Conservation (phyloP, 352 stramenopile genomes). For the Globisporangium takayamanum region DNA sequence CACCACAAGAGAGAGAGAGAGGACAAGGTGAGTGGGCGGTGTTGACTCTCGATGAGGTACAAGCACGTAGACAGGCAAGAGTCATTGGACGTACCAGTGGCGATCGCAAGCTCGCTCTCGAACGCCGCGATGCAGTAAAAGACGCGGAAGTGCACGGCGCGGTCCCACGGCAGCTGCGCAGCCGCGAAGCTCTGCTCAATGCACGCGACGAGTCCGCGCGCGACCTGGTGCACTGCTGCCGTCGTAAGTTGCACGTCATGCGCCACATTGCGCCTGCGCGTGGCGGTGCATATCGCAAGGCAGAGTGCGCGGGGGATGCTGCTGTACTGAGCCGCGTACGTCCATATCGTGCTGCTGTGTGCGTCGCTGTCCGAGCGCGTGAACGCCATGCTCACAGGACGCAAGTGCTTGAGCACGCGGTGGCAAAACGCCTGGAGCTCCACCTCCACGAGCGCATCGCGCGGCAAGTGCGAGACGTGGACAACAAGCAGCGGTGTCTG, state of each 20-base stretch:
- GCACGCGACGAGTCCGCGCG: slow-evolving; percentile 13
- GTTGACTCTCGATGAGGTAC: background rate
- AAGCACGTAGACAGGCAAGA: background rate
- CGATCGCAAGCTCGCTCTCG: slow-evolving; percentile 45
- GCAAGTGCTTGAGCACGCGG: slow-evolving; percentile 46
- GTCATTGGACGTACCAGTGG: slow-evolving; percentile 15
- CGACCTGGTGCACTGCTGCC: slow-evolving; percentile 19
- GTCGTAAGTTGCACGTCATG: slow-evolving; percentile 14
- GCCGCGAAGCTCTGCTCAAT: slow-evolving; percentile 25
- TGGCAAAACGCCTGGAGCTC: slow-evolving; percentile 75
- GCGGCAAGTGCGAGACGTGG: slow-evolving; percentile 62
- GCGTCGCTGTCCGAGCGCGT: background rate
- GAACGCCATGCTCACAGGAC: slow-evolving; percentile 16
- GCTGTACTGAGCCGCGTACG: slow-evolving; percentile 22
- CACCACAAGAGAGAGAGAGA: background rate
- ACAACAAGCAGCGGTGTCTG: slow-evolving; percentile 53
- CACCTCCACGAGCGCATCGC: slow-evolving; percentile 63
- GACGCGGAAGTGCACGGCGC: slow-evolving; percentile 57
- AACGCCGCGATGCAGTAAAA: slow-evolving; percentile 55
- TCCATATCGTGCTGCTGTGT: background rate
- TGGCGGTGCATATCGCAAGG: slow-evolving; percentile 33
- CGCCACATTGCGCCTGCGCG: background rate
- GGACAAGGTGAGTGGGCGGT: background rate
- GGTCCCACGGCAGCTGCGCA: slow-evolving; percentile 49
- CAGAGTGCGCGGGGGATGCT: slow-evolving; percentile 44